Conservation (phyloP, 805 yeast species). For the Kodamaea nitidulidarum region DNA sequence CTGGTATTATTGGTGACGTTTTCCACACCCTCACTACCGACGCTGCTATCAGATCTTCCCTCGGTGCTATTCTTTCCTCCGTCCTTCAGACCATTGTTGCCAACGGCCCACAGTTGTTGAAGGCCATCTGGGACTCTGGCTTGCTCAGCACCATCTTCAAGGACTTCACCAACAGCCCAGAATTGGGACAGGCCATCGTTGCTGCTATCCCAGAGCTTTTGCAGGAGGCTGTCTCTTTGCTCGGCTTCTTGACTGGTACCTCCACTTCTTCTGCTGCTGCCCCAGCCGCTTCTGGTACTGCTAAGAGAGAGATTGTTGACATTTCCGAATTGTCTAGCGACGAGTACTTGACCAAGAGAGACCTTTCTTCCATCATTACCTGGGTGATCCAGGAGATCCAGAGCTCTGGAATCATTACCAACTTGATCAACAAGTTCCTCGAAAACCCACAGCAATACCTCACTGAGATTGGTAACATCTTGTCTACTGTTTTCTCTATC, state of each 20-base stretch:
- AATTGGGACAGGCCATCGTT: constrained; percentile 32
- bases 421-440: constrained; percentile 30
- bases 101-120: constrained; percentile 39
- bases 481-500: constrained; percentile 30
- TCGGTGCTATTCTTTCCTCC: constrained; percentile 26
- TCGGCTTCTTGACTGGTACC: constrained; percentile 13
- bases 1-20: constrained; percentile 37
- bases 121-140: constrained; percentile 41
- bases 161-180: constrained; percentile 27
- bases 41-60: constrained; percentile 22
- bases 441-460: constrained; percentile 35
- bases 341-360: constrained; percentile 37
- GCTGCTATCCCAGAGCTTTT: constrained; percentile 32
- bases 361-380: constrained; percentile 24
- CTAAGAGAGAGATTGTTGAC: constrained; percentile 9
- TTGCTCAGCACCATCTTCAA: constrained; percentile 31
- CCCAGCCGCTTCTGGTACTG: constrained; percentile 13
- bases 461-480: constrained; percentile 29
- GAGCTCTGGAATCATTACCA: constrained; percentile 31
- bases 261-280: constrained; percentile 14
- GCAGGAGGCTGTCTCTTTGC: constrained; percentile 28
- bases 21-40: constrained; percentile 34
- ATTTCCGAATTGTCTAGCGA: constrained; percentile 11
- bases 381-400: constrained; percentile 27
- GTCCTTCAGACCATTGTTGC: constrained; percentile 32